Base-by-base conservation (phyloP, 208 protist species). In the Cochliopodium minus region DNA sequence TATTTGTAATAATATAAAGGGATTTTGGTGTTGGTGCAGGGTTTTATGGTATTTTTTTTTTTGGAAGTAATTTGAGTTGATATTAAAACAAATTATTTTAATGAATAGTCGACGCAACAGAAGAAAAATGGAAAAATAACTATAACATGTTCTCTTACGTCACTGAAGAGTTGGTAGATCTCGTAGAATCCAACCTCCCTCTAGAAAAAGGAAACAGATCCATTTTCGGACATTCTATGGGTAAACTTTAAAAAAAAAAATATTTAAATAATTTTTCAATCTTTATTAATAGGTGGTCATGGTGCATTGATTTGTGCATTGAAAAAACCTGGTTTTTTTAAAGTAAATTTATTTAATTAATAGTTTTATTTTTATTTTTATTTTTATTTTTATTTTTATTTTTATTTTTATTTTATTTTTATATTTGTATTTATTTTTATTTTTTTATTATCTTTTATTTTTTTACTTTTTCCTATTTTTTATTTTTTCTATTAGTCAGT, bases 81-180 rank as follows among this genome's bases (percentile, higher is more conserved):
- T 22, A 5, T 7, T 52, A 7, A 22, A 25, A n/a, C 11, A 17
- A 15, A 38, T 35, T 22, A 52, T 52, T 9, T 22, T 52, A 17
- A 39, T 39, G 34, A 52, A 40, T 29, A 65, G 56, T 85, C 3
- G 64, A 84, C 39, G 71, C 79, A 2, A 82, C 78, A 2, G 29
- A 61, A 28, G 46, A 61, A 28, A 65, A 59, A 42, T 85, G 63
- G 59, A 46, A 29, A 3, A 63, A 65, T 17, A 48, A 81, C 50
- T 84, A 75, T 54, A 59, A 67, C 2, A 84, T 84, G 78, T 81
- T 76, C 47, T 49, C 49, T 38, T 84, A 83, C 56, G 58, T 84
- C 9, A 73, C 46, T 7, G 48, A 67, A 10, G 78, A 84, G 51
- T 62, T 84, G 9, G 71, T 53, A 13, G 32, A 54, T 0, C n/a